Percentiles rank a stretch among this genome's conserved stretches.
phyloP scores from a whole-genome alignment of 2,329 filamentous ascomycete species.

The Clonostachys rhizophaga region DNA sequence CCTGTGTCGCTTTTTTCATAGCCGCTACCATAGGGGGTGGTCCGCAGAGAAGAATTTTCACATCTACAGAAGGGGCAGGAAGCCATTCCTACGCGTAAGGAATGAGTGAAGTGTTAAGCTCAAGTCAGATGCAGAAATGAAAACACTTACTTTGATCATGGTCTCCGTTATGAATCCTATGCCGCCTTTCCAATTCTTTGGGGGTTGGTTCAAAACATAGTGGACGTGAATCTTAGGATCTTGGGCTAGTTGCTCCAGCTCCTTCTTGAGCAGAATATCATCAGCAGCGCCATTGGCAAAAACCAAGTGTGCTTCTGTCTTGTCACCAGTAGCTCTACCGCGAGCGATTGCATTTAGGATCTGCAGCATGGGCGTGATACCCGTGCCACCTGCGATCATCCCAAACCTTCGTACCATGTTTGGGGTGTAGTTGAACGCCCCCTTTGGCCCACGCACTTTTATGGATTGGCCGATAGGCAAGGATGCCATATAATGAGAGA shows the following conservation, averaged over 20 bases:
- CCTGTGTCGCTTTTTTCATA: slow-evolving; percentile 92
- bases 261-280: slow-evolving; percentile 90
- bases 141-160: slow-evolving; percentile 74
- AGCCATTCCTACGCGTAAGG: slow-evolving; percentile 58
- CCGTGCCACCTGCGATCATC: slow-evolving; percentile 97
- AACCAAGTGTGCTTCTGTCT: slow-evolving; percentile 87
- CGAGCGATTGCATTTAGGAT: slow-evolving; percentile 86
- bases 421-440: slow-evolving; percentile 93
- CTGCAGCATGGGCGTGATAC: slow-evolving; percentile 98
- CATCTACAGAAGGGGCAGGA: slow-evolving; percentile 75
- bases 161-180: slow-evolving; percentile 93
- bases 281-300: slow-evolving; percentile 94
- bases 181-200: slow-evolving; percentile 84
- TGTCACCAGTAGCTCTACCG: slow-evolving; percentile 73
- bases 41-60: slow-evolving; percentile 93
- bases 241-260: slow-evolving; percentile 76
- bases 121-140: neutral
- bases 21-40: slow-evolving; percentile 95
- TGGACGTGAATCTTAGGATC: slow-evolving; percentile 82
- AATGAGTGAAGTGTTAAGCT: neutral
- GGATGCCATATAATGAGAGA: slow-evolving; percentile 85
- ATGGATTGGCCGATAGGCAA: slow-evolving; percentile 82
- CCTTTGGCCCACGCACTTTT: slow-evolving; percentile 90
- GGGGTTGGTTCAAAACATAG: slow-evolving; percentile 96
- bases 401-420: slow-evolving; percentile 96